Percentiles rank a stretch among this genome's conserved stretches.
phyloP scores from a whole-genome alignment of 148 eudicot genomes.

The Spergularia marina region DNA sequence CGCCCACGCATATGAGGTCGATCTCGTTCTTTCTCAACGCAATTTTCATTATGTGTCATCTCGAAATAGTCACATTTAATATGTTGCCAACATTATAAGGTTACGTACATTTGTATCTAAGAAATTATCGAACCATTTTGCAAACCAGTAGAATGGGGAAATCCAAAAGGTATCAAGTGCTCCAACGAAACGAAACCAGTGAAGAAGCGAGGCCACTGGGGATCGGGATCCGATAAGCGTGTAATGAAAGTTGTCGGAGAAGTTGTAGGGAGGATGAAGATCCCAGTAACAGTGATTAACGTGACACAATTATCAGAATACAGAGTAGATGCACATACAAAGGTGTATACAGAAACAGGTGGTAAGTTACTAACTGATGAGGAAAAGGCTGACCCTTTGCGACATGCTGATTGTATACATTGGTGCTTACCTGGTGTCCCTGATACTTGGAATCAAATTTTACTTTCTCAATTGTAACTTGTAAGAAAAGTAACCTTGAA shows the following conservation, averaged over 20 bases:
- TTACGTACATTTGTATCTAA: no score
- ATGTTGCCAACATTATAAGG: no score
- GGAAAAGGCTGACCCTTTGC: slow-evolving; percentile 62
- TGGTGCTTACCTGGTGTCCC: slow-evolving; percentile 98
- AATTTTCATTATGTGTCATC: no score
- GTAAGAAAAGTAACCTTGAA: background rate
- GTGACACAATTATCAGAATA: slow-evolving; percentile 83
- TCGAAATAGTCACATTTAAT: no score
- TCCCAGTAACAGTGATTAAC: slow-evolving; percentile 61
- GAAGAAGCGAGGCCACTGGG: slow-evolving; percentile 63
- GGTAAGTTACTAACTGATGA: slow-evolving; percentile 65
- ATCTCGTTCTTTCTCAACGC: background rate
- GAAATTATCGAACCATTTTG: background rate
- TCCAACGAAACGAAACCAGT: slow-evolving; percentile 84
- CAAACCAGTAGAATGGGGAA: slow-evolving; percentile 51
- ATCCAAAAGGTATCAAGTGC: slow-evolving; percentile 57
- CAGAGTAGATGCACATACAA: slow-evolving; percentile 70
- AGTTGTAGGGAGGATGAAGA: slow-evolving; percentile 60
- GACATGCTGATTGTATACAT: slow-evolving; percentile 85
- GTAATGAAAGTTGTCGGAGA: slow-evolving; percentile 62
- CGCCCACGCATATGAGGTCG: slow-evolving; percentile 96
- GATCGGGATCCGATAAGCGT: slow-evolving; percentile 65
- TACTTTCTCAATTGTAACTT: slow-evolving; percentile 53
- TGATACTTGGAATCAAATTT: slow-evolving; percentile 84
- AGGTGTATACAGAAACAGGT: slow-evolving; percentile 63